Conservation (phyloP, 805 yeast genomes). For the Saccharomyces cerevisiae region DNA sequence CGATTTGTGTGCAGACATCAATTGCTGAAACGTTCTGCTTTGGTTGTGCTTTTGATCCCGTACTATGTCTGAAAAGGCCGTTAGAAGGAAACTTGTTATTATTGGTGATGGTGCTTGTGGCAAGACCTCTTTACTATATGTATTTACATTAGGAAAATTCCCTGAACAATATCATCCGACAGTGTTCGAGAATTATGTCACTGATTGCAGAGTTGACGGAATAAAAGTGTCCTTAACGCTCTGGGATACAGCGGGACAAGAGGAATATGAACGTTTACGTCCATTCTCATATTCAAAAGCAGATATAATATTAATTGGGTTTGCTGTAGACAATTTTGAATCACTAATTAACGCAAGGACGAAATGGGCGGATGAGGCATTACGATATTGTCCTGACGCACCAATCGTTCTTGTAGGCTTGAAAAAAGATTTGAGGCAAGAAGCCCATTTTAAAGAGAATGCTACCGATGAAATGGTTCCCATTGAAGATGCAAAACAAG, state of each 20-base stretch:
- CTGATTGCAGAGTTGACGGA: constrained; percentile 90
- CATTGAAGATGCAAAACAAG: constrained; percentile 49
- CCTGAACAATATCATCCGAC: constrained; percentile 92
- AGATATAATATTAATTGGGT: constrained; percentile 76
- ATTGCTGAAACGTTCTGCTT: background rate
- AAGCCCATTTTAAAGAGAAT: constrained; percentile 26
- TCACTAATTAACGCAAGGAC: constrained; percentile 72
- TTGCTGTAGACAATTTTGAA: constrained; percentile 78
- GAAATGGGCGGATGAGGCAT: constrained; percentile 85
- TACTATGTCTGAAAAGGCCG: constrained; percentile 27
- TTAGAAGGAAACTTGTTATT: constrained; percentile 72
- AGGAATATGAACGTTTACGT: constrained; percentile 83
- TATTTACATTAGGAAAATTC: constrained; percentile 85
- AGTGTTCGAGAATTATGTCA: constrained; percentile 88
- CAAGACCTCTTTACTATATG: constrained; percentile 82
- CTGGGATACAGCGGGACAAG: constrained; percentile 98
- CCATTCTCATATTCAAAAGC: constrained; percentile 86
- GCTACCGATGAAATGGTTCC: constrained; percentile 42
- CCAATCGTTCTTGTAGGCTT: constrained; percentile 77
- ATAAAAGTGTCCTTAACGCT: constrained; percentile 79
- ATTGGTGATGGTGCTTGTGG: constrained; percentile 97
- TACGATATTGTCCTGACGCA: constrained; percentile 68
- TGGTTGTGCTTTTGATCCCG: background rate
- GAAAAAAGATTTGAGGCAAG: constrained; percentile 64
- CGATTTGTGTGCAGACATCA: background rate